Evolutionary conservation across 2,329 filamentous ascomycete species (phyloP).

Genomic region (Microcyclosporella mali): DNA sequence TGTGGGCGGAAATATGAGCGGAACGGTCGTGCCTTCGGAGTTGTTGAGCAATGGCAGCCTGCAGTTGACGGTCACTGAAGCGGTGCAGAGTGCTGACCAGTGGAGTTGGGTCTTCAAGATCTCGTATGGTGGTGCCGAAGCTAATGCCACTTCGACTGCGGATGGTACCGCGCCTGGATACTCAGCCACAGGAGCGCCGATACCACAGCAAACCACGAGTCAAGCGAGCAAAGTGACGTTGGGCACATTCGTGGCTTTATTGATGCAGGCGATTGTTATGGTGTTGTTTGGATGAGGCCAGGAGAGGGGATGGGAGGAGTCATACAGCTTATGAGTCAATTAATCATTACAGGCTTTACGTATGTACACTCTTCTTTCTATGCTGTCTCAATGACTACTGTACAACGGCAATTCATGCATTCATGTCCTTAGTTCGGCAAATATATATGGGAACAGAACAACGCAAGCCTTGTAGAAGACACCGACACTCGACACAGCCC

Average conservation of each 20-base stretch:
- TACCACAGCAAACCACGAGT: too few species aligned
- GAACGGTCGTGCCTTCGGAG: conserved; percentile 24
- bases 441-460: conserved; percentile 49
- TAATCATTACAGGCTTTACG: too few species aligned
- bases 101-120: conserved; percentile 44
- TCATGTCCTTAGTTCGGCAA: conserved; percentile 31
- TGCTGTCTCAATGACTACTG: background rate
- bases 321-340: too few species aligned
- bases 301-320: too few species aligned
- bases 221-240: too few species aligned
- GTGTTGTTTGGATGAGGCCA: too few species aligned
- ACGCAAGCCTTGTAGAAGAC: conserved; percentile 48
- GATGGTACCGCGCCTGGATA: too few species aligned
- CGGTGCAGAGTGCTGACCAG: conserved; percentile 32
- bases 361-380: background rate
- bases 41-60: conserved; percentile 29
- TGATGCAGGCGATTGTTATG: too few species aligned
- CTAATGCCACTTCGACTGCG: conserved; percentile 1
- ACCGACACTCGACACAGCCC: conserved; percentile 36
- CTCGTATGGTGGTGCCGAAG: conserved; percentile 8
- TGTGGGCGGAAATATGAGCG: conserved; percentile 33
- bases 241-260: too few species aligned
- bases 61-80: conserved; percentile 30
- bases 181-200: too few species aligned
- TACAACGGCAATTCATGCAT: background rate